Conservation (phyloP, 2,329 filamentous ascomycete genomes). For the Dactylellina parvicollis region DNA sequence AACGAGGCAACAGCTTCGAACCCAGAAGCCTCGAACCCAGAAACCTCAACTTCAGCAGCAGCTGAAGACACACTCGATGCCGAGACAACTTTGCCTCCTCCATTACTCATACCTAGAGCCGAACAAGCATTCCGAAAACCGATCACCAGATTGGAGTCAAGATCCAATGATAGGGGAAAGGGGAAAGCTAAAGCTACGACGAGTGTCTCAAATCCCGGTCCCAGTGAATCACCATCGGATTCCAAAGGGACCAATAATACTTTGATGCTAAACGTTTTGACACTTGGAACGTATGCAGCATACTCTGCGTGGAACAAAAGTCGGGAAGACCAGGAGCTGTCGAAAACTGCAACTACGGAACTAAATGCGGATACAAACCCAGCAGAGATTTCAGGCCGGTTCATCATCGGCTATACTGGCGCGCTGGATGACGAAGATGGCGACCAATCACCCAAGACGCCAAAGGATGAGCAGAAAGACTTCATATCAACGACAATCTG, state of each 20-base stretch:
- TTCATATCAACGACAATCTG: slow-evolving; percentile 44
- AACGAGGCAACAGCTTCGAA: background rate
- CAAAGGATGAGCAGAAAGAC: slow-evolving; percentile 24
- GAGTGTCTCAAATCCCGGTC: slow-evolving; percentile 1
- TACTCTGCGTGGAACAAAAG: slow-evolving; percentile 49
- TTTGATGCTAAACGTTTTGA: slow-evolving; percentile 55
- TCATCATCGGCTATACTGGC: slow-evolving; percentile 57
- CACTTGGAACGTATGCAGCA: slow-evolving; percentile 57
- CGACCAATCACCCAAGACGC: background rate
- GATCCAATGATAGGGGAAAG: slow-evolving; percentile 19
- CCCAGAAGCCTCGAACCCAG: background rate
- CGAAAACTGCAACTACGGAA: slow-evolving; percentile 10
- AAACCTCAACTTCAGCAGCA: slow-evolving; percentile 28
- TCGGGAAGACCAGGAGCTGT: slow-evolving; percentile 24
- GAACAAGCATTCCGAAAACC: slow-evolving; percentile 6
- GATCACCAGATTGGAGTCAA: background rate
- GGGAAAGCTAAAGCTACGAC: slow-evolving; percentile 9
- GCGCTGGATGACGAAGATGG: slow-evolving; percentile 50
- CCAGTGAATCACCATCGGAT: slow-evolving; percentile 16
- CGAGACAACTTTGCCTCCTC: slow-evolving; percentile 30
- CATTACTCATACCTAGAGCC: slow-evolving; percentile 8
- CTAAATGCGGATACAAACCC: slow-evolving; percentile 8
- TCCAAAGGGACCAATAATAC: slow-evolving; percentile 44
- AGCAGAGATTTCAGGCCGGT: slow-evolving; percentile 47
- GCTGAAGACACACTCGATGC: background rate